Evolutionary conservation across 1,284 basidiomycete species (phyloP), one percentile per base, ranked within the genome.

Genomic region (Papiliotrema fonsecae): DNA sequence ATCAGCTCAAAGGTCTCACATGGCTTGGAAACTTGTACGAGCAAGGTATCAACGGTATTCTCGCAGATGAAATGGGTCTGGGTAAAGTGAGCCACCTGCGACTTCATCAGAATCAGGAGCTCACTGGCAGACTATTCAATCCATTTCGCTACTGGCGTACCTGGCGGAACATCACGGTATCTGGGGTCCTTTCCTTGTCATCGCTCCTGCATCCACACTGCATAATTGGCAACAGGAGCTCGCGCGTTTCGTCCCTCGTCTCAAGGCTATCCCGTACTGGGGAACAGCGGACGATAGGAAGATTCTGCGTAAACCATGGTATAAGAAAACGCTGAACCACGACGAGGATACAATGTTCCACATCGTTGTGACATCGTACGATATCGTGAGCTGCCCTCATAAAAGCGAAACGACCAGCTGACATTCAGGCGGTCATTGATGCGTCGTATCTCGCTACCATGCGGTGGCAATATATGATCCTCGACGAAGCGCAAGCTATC

Each of bases 171-270:
- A 85, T 1, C 96, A 98, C 71, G 88, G 97, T 67, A 96, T 98
- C 54, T 99, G 96, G 96, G 96, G 96, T 0, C 96, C 96, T 16
- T 98, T 99, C 79, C 81, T 99, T n/a, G 93, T 99, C 50, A 96
- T 99, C 43, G 92, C 96, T 1, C 96, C 96, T 1, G 88, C 93
- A 1, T 97, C 94, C 5, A 99, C 96, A 0, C 77, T 99, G 56
- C 96, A 98, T 75, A 98, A 98, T 68, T 99, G 96, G 96, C 94
- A 98, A 72, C 96, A 98, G 69, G 96, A 99, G 74, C 82, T 98
- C 51, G 87, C 89, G 25, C 85, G 90, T 26, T 99, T 99, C 70
- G 91, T 97, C 4, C 96, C 96, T 22, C 79, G 80, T 39, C 80
- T 99, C 55, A 98, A 97, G 73, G 90, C 92, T 1, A 73, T 98